A percentile compares a stretch with the other conserved stretches of the same genome.
These are phyloP conservation scores for Aspergillus panamensis DNA, from an alignment of 495 filamentous ascomycete species.

Conservation along the genomic window DNA sequence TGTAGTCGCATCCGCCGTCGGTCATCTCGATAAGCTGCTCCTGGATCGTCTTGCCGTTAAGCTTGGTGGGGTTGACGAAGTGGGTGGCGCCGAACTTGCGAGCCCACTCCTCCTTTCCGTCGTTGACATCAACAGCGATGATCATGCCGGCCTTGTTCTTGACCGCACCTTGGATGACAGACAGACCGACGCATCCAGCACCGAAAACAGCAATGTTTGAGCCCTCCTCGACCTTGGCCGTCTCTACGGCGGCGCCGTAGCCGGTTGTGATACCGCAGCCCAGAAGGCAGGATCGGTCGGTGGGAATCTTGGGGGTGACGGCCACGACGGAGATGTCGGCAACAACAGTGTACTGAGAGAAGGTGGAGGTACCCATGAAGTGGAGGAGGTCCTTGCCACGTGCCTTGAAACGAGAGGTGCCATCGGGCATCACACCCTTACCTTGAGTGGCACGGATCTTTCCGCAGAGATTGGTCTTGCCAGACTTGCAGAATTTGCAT, in stretches of 20 bases:
- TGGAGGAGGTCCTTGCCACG: constrained; percentile 92
- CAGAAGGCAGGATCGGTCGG: constrained; percentile 92
- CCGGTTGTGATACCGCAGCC: constrained; percentile 98
- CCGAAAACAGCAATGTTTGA: constrained; percentile 93
- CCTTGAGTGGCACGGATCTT: constrained; percentile 98
- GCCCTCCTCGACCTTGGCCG: constrained; percentile 84
- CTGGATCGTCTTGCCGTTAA: constrained; percentile 74
- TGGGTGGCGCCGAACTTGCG: constrained; percentile 94
- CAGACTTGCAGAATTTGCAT: constrained; percentile 99
- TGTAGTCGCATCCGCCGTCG: constrained; percentile 98
- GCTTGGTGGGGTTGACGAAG: constrained; percentile 88
- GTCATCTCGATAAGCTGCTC: constrained; percentile 95
- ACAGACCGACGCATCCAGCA: constrained; percentile 91
- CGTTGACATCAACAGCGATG: constrained; percentile 94
- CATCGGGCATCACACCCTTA: constrained; percentile 94
- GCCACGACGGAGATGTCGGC: constrained; percentile 97
- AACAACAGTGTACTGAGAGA: constrained; percentile 97
- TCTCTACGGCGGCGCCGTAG: constrained; percentile 92
- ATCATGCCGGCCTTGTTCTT: constrained; percentile 81
- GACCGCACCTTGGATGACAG: constrained; percentile 93
- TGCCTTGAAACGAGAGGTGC: constrained; percentile 90
- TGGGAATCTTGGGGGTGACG: constrained; percentile 84
- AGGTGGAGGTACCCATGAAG: constrained; percentile 99
- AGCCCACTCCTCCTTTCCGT: constrained; percentile 85
- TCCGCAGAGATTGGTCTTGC: constrained; percentile 99